These are phyloP conservation scores for Talaromyces sp. DNA, from an alignment of 2,329 filamentous ascomycete species.

Conservation along the genomic window DNA sequence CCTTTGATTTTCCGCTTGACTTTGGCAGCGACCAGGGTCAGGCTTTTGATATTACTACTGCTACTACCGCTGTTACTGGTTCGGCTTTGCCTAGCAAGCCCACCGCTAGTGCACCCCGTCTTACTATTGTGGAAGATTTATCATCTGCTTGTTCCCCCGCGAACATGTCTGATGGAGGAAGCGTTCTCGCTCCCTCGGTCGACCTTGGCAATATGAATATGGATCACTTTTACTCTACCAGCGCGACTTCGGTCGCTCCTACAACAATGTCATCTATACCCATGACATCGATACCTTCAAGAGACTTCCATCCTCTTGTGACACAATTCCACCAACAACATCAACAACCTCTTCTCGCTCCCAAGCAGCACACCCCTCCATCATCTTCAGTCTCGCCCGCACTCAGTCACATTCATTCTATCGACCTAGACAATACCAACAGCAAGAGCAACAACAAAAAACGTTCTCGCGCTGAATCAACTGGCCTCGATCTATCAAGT, in stretches of 20 bases:
- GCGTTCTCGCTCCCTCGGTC: conserved; percentile 7
- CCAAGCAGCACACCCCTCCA: conserved; percentile 14
- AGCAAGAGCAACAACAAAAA: conserved; percentile 9
- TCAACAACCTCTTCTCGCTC: conserved; percentile 18
- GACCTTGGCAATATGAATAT: conserved; percentile 15
- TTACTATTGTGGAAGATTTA: conserved; percentile 12
- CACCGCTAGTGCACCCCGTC: background rate
- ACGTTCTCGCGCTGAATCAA: conserved; percentile 15
- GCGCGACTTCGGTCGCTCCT: conserved; percentile 3
- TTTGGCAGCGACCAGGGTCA: conserved; percentile 7
- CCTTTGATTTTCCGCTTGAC: conserved; percentile 16
- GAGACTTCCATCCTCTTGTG: conserved; percentile 7
- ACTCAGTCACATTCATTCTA: conserved; percentile 8
- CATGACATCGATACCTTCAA: conserved; percentile 12
- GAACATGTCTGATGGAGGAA: conserved; percentile 15
- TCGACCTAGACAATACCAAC: background rate
- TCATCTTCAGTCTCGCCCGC: conserved; percentile 12
- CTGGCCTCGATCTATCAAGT: conserved; percentile 10
- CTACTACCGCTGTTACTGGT: background rate
- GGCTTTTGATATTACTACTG: background rate
- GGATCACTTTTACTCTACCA: conserved; percentile 17
- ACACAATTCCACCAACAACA: conserved; percentile 15
- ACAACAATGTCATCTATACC: conserved; percentile 12
- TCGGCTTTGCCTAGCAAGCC: background rate
- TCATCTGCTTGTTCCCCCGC: conserved; percentile 12